These are phyloP conservation scores for Penicillium occitanis DNA, from an alignment of 2,329 filamentous ascomycete species.

Conservation along the genomic window DNA sequence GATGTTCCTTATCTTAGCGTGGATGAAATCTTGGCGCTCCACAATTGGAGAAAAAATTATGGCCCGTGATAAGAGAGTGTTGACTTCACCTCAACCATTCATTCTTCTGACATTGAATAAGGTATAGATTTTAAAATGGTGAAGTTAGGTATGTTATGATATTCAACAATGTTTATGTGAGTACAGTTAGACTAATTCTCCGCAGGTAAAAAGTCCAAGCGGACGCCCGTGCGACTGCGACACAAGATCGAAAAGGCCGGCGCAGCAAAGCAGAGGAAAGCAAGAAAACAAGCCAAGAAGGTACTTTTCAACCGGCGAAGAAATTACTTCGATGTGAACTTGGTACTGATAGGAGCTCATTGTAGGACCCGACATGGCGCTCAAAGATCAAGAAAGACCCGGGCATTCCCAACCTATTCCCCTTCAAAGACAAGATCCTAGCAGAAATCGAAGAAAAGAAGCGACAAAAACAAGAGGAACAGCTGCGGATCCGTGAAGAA, in stretches of 20 bases:
- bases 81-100: not conserved
- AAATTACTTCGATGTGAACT: not conserved
- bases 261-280: conserved; percentile 84
- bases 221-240: conserved; percentile 80
- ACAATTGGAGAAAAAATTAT: conserved; percentile 15
- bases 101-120: not conserved
- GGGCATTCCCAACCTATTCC: conserved; percentile 94
- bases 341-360: not conserved
- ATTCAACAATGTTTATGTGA: not conserved
- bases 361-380: conserved; percentile 87
- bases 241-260: conserved; percentile 96
- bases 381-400: conserved; percentile 96
- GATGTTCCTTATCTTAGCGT: conserved; percentile 30
- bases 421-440: conserved; percentile 93
- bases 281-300: conserved; percentile 84
- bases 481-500: conserved; percentile 67
- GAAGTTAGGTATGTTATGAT: conserved; percentile 37
- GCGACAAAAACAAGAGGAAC: conserved; percentile 76
- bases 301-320: conserved; percentile 34
- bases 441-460: conserved; percentile 91
- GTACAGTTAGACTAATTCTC: not conserved
- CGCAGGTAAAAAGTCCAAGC: conserved; percentile 91
- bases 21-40: conserved; percentile 35
- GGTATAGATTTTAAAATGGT: conserved; percentile 33
- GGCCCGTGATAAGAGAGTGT: conserved; percentile 14